Percentiles rank a stretch among this genome's conserved stretches.
phyloP scores from a whole-genome alignment of 371 early-diverging fungal genomes.

The Rhizopus microsporus region DNA sequence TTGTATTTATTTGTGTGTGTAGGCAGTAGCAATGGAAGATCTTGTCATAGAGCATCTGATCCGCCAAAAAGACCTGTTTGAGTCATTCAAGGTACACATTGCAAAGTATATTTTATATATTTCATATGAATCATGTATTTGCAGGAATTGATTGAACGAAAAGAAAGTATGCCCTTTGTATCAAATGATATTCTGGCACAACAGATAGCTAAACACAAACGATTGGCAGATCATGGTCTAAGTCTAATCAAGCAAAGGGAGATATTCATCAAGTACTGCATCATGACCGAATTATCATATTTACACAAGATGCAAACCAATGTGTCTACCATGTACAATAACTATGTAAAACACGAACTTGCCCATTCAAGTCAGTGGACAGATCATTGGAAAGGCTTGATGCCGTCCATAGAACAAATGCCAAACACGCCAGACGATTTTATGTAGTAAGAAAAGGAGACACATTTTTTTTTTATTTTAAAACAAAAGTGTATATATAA shows the following conservation, averaged over 20 bases:
- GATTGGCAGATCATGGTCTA: conserved; percentile 27
- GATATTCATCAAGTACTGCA: conserved; percentile 37
- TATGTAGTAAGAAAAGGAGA: conserved; percentile 30
- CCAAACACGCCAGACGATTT: conserved; percentile 27
- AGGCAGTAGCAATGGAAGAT: conserved; percentile 28
- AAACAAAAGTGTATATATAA: background rate
- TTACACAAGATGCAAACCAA: conserved; percentile 45
- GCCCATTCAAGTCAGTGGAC: conserved; percentile 50
- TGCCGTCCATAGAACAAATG: conserved; percentile 7
- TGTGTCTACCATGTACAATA: conserved; percentile 63
- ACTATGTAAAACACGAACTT: conserved; percentile 60
- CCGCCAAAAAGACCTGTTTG: conserved; percentile 63
- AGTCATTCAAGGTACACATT: conserved; percentile 55
- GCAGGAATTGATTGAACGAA: conserved; percentile 31
- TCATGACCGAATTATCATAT: conserved; percentile 36
- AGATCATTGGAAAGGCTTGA: conserved; percentile 57
- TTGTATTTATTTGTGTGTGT: background rate
- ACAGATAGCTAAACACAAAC: conserved; percentile 12
- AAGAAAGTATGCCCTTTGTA: conserved; percentile 22
- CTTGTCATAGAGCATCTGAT: conserved; percentile 67
- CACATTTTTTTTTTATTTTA: conserved; percentile 18
- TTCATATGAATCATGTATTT: background rate
- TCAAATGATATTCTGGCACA: conserved; percentile 37
- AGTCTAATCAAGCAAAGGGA: conserved; percentile 32
- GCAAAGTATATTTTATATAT: too few relatives aligned